Percentiles rank a stretch among this genome's conserved stretches.
Conservation (phyloP, 2,329 filamentous ascomycete species). For the Fusarium subglutinans region DNA sequence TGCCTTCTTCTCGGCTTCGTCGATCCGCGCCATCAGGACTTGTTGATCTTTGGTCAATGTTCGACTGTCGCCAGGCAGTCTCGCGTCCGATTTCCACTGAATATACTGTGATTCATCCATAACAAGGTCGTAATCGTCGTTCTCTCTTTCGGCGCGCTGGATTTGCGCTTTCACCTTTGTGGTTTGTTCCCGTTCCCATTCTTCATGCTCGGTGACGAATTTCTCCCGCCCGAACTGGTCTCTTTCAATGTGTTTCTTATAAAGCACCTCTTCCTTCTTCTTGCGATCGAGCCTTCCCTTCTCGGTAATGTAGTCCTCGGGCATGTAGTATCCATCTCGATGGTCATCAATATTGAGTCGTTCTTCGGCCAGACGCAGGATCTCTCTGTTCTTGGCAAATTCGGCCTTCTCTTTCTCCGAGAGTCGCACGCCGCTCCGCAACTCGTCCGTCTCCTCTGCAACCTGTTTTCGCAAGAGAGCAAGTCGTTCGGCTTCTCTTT, state of each 20-base stretch:
- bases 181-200: slow-evolving; percentile 93
- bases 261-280: slow-evolving; percentile 88
- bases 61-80: slow-evolving; percentile 75
- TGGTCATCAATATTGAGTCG: slow-evolving; percentile 89
- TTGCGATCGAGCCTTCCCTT: slow-evolving; percentile 88
- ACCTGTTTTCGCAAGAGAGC: slow-evolving; percentile 91
- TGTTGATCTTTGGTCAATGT: slow-evolving; percentile 80
- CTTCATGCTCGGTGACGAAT: slow-evolving; percentile 92
- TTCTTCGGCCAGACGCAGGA: slow-evolving; percentile 83
- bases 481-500: slow-evolving; percentile 86
- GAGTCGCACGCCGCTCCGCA: slow-evolving; percentile 78
- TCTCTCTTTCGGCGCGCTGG: slow-evolving; percentile 74
- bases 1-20: slow-evolving; percentile 88
- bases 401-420: slow-evolving; percentile 84
- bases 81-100: slow-evolving; percentile 81
- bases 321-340: slow-evolving; percentile 89
- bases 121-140: slow-evolving; percentile 91
- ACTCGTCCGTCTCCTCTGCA: slow-evolving; percentile 83
- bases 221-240: slow-evolving; percentile 89
- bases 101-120: slow-evolving; percentile 91
- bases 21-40: slow-evolving; percentile 80
- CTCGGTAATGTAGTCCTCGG: slow-evolving; percentile 94
- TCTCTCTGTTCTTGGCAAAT: slow-evolving; percentile 87
- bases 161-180: slow-evolving; percentile 90
- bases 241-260: slow-evolving; percentile 87